A percentile compares a stretch with the other conserved stretches of the same genome.
phyloP scores from a whole-genome alignment of 805 yeast species.

The Candida xyloterini region DNA sequence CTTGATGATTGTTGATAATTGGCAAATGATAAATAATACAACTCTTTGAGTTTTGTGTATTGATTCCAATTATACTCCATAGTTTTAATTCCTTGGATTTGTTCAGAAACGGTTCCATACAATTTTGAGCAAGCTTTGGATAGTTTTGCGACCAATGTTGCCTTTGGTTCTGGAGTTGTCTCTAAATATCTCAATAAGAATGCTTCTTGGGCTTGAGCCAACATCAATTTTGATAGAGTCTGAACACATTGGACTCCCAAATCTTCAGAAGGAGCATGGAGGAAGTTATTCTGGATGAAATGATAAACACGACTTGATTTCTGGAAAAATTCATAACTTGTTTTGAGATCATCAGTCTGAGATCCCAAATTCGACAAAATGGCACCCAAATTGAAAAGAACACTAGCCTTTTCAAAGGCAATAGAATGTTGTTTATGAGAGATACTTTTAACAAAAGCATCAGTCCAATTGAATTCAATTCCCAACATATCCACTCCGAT shows the following conservation, averaged over 20 bases:
- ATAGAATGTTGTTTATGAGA: slow-evolving; percentile 69
- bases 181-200: slow-evolving; percentile 64
- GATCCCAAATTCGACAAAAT: slow-evolving; percentile 52
- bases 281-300: slow-evolving; percentile 72
- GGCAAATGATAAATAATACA: slow-evolving; percentile 58
- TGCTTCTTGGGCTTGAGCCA: slow-evolving; percentile 88
- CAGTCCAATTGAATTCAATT: slow-evolving; percentile 74
- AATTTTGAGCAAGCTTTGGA: slow-evolving; percentile 58
- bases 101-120: slow-evolving; percentile 51
- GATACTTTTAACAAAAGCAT: slow-evolving; percentile 53
- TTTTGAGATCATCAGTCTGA: slow-evolving; percentile 46
- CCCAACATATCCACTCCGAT: slow-evolving; percentile 56
- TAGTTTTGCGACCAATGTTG: slow-evolving; percentile 71
- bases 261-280: slow-evolving; percentile 86
- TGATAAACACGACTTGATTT: slow-evolving; percentile 76
- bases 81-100: slow-evolving; percentile 35
- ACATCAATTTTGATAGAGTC: slow-evolving; percentile 60
- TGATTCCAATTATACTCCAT: slow-evolving; percentile 46
- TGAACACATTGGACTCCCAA: slow-evolving; percentile 64
- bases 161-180: slow-evolving; percentile 43
- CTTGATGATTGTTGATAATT: slow-evolving; percentile 56
- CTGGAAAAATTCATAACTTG: slow-evolving; percentile 59
- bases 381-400: slow-evolving; percentile 75
- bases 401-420: slow-evolving; percentile 86
- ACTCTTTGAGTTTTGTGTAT: slow-evolving; percentile 47